These are phyloP conservation scores for Ceratocystis variospora DNA, from an alignment of 2,329 filamentous ascomycete genomes.

Conservation along the genomic window DNA sequence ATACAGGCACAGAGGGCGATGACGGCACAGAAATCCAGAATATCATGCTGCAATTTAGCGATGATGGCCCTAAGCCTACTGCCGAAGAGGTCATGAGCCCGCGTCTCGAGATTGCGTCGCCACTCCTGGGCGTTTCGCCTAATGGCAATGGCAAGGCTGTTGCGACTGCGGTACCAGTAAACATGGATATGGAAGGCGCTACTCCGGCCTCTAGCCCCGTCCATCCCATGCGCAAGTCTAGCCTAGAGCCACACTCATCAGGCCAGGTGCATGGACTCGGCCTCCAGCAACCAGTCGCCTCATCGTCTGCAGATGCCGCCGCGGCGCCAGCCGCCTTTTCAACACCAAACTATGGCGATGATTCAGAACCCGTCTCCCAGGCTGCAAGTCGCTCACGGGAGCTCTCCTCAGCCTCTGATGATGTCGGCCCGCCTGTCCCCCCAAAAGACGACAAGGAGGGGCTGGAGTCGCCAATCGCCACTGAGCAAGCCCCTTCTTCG, in stretches of 20 bases:
- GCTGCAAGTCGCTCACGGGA: slow-evolving; percentile 22
- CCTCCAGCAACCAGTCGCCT: slow-evolving; percentile 3
- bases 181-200: not conserved
- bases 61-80: slow-evolving; percentile 54
- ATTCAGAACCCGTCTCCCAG: slow-evolving; percentile 27
- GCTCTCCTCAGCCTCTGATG: slow-evolving; percentile 27
- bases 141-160: not conserved
- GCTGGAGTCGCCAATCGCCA: slow-evolving; percentile 16
- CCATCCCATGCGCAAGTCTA: slow-evolving; percentile 74
- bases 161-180: not conserved
- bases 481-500: slow-evolving; percentile 18
- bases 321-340: slow-evolving; percentile 27
- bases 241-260: slow-evolving; percentile 57
- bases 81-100: slow-evolving; percentile 87
- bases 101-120: slow-evolving; percentile 66
- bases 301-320: slow-evolving; percentile 25
- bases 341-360: slow-evolving; percentile 9
- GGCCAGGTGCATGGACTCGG: slow-evolving; percentile 35
- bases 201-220: slow-evolving; percentile 25
- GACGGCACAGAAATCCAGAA: slow-evolving; percentile 82
- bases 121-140: slow-evolving; percentile 47
- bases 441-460: slow-evolving; percentile 40
- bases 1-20: slow-evolving; percentile 43
- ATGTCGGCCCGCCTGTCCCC: slow-evolving; percentile 43
- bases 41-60: slow-evolving; percentile 93